Conservation (phyloP, 2,329 filamentous ascomycete genomes). For the Diaporthe citrichinensis region DNA sequence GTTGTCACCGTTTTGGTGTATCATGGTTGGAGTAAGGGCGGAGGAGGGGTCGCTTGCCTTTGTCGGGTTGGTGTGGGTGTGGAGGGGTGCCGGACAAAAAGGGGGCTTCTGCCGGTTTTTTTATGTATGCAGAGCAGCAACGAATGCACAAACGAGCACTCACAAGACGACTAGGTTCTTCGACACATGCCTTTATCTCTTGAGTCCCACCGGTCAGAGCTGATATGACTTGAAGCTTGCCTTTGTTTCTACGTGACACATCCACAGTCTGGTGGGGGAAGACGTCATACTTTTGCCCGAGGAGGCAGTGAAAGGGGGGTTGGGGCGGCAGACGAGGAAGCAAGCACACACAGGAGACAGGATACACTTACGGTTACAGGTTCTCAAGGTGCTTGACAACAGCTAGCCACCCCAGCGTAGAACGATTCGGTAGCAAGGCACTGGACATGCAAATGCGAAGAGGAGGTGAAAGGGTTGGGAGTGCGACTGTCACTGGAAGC, state of each 20-base stretch:
- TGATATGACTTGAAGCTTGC: not conserved
- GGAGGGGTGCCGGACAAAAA: conserved; percentile 15
- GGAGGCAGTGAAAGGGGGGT: conserved; percentile 18
- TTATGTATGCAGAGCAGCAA: not conserved
- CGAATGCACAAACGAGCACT: conserved; percentile 9
- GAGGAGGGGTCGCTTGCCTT: conserved; percentile 36
- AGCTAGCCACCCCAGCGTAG: not conserved
- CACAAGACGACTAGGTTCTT: conserved; percentile 14
- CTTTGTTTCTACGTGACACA: conserved; percentile 27
- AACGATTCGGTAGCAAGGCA: not conserved
- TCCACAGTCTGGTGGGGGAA: conserved; percentile 24
- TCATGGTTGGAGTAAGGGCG: conserved; percentile 24
- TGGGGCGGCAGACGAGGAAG: not conserved
- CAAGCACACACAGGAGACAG: not conserved
- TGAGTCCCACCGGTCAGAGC: conserved; percentile 27
- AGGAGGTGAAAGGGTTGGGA: not conserved
- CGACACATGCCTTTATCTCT: conserved; percentile 2
- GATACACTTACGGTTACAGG: not conserved
- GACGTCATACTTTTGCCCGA: conserved; percentile 25
- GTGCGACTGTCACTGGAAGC: not conserved
- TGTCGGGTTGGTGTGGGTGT: conserved; percentile 27
- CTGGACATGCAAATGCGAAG: not conserved
- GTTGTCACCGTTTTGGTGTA: conserved; percentile 29
- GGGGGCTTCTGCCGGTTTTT: conserved; percentile 5
- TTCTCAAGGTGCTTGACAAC: not conserved